Conservation (phyloP, 345 rosid species). For the Mallotus nudiflorus region DNA sequence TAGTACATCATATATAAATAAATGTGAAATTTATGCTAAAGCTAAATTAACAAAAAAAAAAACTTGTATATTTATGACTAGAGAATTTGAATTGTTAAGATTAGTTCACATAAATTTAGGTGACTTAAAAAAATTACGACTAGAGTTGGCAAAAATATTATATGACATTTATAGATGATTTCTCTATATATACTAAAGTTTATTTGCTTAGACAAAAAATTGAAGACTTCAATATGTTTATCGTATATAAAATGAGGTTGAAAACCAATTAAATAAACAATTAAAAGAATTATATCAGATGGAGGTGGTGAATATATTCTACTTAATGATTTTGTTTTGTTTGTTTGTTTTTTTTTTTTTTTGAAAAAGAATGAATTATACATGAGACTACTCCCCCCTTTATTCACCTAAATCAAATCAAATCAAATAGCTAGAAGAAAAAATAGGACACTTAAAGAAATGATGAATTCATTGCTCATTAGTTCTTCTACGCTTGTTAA, state of each 20-base stretch:
- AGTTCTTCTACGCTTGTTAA: background rate
- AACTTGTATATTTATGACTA: background rate
- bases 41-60: no score
- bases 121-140: background rate
- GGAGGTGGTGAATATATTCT: background rate
- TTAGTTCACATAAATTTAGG: background rate
- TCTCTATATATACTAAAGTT: background rate
- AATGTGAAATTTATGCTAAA: no score
- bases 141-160: background rate
- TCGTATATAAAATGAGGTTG: background rate
- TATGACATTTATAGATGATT: background rate
- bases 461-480: slow-evolving; percentile 6
- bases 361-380: background rate
- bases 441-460: background rate
- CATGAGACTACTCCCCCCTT: background rate
- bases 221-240: background rate
- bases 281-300: background rate
- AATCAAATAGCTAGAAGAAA: background rate
- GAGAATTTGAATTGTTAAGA: background rate
- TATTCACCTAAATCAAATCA: background rate
- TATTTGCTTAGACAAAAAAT: no score
- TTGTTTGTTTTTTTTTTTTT: no score
- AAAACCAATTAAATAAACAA: background rate
- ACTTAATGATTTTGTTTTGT: no score
- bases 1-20: background rate